These are phyloP conservation scores for Sporisorium reilianum DNA, from an alignment of 1,284 basidiomycete species.

Conservation along the genomic window DNA sequence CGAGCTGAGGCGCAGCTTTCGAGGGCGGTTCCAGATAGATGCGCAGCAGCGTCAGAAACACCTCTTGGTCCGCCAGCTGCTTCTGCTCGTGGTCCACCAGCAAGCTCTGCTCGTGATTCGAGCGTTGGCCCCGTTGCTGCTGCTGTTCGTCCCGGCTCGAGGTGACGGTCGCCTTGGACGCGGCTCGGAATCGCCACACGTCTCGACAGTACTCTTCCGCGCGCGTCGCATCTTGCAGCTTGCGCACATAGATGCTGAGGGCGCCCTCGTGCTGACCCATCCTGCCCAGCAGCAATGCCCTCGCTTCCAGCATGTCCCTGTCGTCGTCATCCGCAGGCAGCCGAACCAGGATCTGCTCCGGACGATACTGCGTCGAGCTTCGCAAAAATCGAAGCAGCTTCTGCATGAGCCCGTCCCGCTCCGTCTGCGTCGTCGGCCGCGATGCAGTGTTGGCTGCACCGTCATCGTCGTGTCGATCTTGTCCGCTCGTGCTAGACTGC, in stretches of 20 bases:
- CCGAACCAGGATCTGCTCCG: slow-evolving; percentile 82
- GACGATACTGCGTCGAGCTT: slow-evolving; percentile 78
- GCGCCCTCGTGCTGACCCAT: slow-evolving; percentile 92
- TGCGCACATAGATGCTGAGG: slow-evolving; percentile 90
- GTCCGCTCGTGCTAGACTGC: slow-evolving; percentile 1
- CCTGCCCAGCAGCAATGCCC: slow-evolving; percentile 88
- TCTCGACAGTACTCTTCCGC: slow-evolving; percentile 78
- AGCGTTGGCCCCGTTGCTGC: slow-evolving; percentile 9
- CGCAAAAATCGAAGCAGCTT: slow-evolving; percentile 84
- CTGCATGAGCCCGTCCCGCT: slow-evolving; percentile 73
- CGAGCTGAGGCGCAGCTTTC: slow-evolving; percentile 28
- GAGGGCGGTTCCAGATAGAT: slow-evolving; percentile 79
- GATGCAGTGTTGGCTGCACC: neutral
- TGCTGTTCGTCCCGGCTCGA: neutral
- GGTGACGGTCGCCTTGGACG: neutral
- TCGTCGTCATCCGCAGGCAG: slow-evolving; percentile 79
- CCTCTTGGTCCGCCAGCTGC: slow-evolving; percentile 59
- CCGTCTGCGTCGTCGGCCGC: slow-evolving; percentile 3
- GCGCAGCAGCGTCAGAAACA: slow-evolving; percentile 86
- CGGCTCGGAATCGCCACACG: slow-evolving; percentile 42
- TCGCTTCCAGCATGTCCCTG: slow-evolving; percentile 78
- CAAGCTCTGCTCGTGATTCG: slow-evolving; percentile 42
- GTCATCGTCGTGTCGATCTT: neutral
- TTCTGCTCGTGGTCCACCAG: slow-evolving; percentile 43
- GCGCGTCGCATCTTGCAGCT: slow-evolving; percentile 81